A percentile compares a stretch with the other conserved stretches of the same genome.
These are phyloP conservation scores for Coniochaeta prunicola DNA, from an alignment of 2,329 filamentous ascomycete genomes.

Conservation along the genomic window DNA sequence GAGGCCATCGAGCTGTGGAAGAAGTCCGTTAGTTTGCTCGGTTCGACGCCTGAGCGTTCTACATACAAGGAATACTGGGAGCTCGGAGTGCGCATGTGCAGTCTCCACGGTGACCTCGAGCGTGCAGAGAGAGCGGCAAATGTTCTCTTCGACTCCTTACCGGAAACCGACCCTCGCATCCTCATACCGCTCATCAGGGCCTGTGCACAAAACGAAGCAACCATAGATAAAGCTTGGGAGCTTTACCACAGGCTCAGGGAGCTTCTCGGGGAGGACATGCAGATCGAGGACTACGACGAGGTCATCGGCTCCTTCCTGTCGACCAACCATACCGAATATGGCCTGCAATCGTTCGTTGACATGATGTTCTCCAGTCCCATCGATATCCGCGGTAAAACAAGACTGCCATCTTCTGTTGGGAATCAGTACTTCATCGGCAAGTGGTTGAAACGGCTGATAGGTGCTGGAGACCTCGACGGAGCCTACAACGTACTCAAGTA, in stretches of 20 bases:
- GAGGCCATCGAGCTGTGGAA: constrained; percentile 60
- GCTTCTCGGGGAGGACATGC: constrained; percentile 52
- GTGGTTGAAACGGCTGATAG: constrained; percentile 81
- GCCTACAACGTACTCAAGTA: constrained; percentile 66
- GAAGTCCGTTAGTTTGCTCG: constrained; percentile 45
- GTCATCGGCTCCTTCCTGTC: constrained; percentile 65
- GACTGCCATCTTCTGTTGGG: constrained; percentile 40
- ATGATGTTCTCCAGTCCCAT: constrained; percentile 68
- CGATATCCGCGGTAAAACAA: constrained; percentile 33
- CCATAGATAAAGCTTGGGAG: constrained; percentile 53
- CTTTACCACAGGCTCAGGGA: constrained; percentile 59
- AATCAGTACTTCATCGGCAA: constrained; percentile 83
- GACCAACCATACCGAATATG: constrained; percentile 56
- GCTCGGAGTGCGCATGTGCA: constrained; percentile 59
- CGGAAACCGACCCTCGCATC: constrained; percentile 44
- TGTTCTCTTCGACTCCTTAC: constrained; percentile 38
- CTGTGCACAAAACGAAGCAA: constrained; percentile 46
- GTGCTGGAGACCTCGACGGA: constrained; percentile 61
- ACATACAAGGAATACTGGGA: constrained; percentile 52
- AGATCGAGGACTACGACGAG: constrained; percentile 68
- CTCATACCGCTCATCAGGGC: constrained; percentile 64
- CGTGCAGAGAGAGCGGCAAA: constrained; percentile 50
- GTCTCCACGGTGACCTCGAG: constrained; percentile 47
- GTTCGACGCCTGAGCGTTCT: constrained; percentile 28
- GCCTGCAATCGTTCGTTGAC: constrained; percentile 73